Percentiles rank a stretch among this genome's conserved stretches.
phyloP scores from a whole-genome alignment of 345 rosid genomes.

The Hibiscus tridactylites region DNA sequence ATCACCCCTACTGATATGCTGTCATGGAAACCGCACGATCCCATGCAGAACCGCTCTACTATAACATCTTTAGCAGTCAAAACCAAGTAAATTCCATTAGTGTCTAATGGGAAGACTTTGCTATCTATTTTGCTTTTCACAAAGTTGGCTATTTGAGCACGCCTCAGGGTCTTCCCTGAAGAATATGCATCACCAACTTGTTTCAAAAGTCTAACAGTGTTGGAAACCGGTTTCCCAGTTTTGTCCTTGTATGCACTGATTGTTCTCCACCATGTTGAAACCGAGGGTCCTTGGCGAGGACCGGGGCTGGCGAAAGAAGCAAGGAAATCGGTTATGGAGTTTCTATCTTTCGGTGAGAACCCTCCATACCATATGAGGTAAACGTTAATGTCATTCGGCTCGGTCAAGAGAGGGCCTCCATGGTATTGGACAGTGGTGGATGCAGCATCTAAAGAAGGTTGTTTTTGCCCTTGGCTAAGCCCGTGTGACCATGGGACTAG shows the following conservation, averaged over 20 bases:
- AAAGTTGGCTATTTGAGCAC: not conserved
- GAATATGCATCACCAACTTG: conserved; percentile 17
- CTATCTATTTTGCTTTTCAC: not conserved
- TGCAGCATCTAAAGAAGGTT: not conserved
- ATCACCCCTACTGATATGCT: conserved; percentile 26
- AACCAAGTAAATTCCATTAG: conserved; percentile 37
- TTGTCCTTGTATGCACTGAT: conserved; percentile 13
- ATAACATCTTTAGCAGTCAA: conserved; percentile 49
- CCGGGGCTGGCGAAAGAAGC: not conserved
- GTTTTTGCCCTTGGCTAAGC: not conserved
- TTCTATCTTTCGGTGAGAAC: conserved; percentile 14
- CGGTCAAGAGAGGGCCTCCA: conserved; percentile 18
- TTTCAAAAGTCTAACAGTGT: conserved; percentile 8
- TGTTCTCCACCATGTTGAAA: conserved; percentile 18
- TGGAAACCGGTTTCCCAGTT: conserved; percentile 7
- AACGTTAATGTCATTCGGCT: conserved; percentile 8
- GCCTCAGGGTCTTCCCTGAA: conserved; percentile 7
- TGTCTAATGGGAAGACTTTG: not conserved
- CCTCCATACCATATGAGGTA: conserved; percentile 19
- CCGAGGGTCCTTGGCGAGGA: not conserved
- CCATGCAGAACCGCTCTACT: conserved; percentile 42
- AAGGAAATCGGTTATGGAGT: conserved; percentile 14
- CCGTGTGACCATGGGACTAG: not conserved
- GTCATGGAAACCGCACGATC: conserved; percentile 41
- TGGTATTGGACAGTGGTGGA: conserved; percentile 13